Base-by-base conservation (phyloP, 371 early-diverging fungal genomes). In the Actinomortierella ambigua region DNA sequence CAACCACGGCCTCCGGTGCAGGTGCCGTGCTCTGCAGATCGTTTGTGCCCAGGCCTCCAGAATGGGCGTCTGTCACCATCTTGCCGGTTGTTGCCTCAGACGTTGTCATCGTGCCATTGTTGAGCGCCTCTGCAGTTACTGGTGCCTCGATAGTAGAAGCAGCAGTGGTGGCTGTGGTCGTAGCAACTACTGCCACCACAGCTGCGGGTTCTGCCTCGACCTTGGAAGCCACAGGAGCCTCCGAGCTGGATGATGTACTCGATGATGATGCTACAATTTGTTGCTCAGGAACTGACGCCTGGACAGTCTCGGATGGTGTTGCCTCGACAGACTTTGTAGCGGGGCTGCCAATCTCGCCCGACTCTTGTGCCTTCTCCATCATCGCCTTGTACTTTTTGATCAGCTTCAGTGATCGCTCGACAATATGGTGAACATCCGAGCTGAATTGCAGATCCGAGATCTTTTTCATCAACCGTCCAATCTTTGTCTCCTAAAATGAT, bases 391-490 rank as follows among this genome's bases (percentile, higher is more conserved):
- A 73, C 42, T 62, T 56, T 57, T 66, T 66, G 57, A 73, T 73
- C 54, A 73, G 29, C 49, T 61, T 55, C 6, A 57, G 27, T 17
- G 65, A 64, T 17, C 71, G 57, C 14, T 69, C 64, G n/a, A 69
- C 65, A 46, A 71, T 63, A 28, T 57, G 51, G 55, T 60, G 63
- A 0, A 26, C 63, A 44, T 73, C 73, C 51, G 42, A 57, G 23
- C 73, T 73, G 46, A 55, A 66, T 51, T 73, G 66, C 0, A 73
- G 55, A 1, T 24, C 63, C 14, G 73, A 66, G 11, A 73, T 73
- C 52, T 73, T 73, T 44, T 73, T 73, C 73, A 73, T 66, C 53
- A 73, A 53, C 17, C 73, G 67, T 11, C 73, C 73, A 49, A 73
- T 67, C 44, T 73, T 73, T 13, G 73, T 73, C 34, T 73, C 73